Base-by-base conservation (phyloP, 2,329 filamentous ascomycete genomes). In the Epichloe sibirici region DNA sequence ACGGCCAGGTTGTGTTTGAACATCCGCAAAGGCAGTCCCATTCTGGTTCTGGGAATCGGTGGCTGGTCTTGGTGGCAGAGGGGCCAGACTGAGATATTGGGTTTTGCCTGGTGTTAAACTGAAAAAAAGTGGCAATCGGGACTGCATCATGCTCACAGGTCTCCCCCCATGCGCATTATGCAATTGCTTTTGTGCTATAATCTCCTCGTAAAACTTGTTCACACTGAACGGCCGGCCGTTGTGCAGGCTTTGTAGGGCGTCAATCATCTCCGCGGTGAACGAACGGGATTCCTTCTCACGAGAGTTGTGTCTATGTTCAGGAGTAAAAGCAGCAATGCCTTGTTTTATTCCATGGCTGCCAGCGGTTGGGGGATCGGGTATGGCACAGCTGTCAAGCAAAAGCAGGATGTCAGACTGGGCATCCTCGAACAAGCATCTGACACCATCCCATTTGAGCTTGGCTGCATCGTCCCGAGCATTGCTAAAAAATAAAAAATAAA, bases 401-500 rank as follows among this genome's bases (percentile, higher is more conserved):
- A 85, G 66, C 13, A 85, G 70, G 38, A 84, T 78, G 62, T 85
- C 81, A 4, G 79, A 81, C 55, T 77, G 75, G 2, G 78, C 75
- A 62, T 84, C 79, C 57, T 84, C 80, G 49, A 85, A 74, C 15
- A 83, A 66, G 60, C 76, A 81, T 52, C 78, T 75, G 2, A 85
- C 72, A n/a, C 77, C 77, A 57, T 77, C 75, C 81, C 81, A 85
- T 59, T 78, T 82, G 31, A 85, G 67, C 63, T 75, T 81, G 35
- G 78, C 71, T n/a, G 80, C 74, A 61, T 81, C 76, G 56, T 78
- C 75, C 46, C 74, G 71, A 45, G 73, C 56, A 65, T 80, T 79
- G 67, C 81, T 84, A 63, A 6, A 49, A 53, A 57, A 56, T 21
- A 21, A 21, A 21, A 21, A 21, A 21, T 21, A 62, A 47, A 46